Percentiles rank a stretch among this genome's conserved stretches.
Evolutionary conservation across 148 eudicot genomes (phyloP).

Genomic region (Beta vulgaris): DNA sequence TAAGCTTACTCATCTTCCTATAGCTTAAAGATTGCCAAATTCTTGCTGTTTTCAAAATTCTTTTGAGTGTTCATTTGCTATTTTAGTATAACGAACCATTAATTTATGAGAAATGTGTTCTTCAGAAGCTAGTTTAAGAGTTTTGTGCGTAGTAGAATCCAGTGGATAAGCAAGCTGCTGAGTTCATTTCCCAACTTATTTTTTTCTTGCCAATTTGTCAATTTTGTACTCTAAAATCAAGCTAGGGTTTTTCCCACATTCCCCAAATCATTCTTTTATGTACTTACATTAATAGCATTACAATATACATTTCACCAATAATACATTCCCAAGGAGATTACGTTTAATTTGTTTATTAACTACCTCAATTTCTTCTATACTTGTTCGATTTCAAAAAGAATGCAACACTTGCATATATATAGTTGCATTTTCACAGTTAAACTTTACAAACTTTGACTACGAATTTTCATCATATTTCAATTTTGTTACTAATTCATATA

Average conservation of each 20-base stretch:
- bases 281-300: not conserved
- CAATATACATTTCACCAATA: not conserved
- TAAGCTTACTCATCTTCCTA: not conserved
- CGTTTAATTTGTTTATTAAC: not conserved
- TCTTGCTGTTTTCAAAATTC: not conserved
- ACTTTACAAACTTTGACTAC: too few relatives aligned
- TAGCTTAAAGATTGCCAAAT: not conserved
- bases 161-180: not conserved
- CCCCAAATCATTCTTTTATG: not conserved
- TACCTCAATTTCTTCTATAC: not conserved
- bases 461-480: too few relatives aligned
- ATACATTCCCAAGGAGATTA: not conserved
- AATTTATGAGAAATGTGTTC: too few relatives aligned
- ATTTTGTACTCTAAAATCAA: not conserved
- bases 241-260: slow-evolving; percentile 39
- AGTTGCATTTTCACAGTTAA: too few relatives aligned
- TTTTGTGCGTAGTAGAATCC: slow-evolving; percentile 6
- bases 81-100: not conserved
- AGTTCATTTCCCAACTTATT: not conserved
- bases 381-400: too few relatives aligned
- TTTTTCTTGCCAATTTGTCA: not conserved
- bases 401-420: too few relatives aligned
- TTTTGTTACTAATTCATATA: too few relatives aligned
- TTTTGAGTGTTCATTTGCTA: not conserved
- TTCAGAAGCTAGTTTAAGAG: not conserved